Evolutionary conservation across 176 grass and related monocot species (phyloP).

Genomic region (Phoenix dactylifera): DNA sequence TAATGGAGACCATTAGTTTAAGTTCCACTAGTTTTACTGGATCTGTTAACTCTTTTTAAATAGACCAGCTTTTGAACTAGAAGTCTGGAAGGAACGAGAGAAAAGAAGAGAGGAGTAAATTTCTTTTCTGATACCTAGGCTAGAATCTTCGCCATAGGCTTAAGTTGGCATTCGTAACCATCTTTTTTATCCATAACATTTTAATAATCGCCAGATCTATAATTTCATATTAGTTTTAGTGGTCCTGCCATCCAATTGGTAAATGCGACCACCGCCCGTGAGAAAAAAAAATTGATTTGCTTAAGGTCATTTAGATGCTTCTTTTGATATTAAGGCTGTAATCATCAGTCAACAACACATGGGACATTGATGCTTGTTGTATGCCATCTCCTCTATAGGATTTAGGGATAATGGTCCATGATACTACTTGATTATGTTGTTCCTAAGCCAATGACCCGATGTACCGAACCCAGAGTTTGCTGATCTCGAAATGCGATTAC

Average conservation of each 20-base stretch:
- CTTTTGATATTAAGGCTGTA: not conserved
- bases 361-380: not conserved
- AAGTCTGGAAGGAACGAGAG: not conserved
- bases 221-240: not conserved
- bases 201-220: not conserved
- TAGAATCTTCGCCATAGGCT: not conserved
- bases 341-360: not conserved
- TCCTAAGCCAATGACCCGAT: too few species aligned
- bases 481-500: too few species aligned
- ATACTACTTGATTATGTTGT: too few species aligned
- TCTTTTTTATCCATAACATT: not conserved
- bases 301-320: not conserved
- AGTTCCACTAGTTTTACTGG: too few species aligned
- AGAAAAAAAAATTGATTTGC: not conserved
- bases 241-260: not conserved
- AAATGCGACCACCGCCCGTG: conserved; percentile 1
- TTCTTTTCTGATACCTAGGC: not conserved
- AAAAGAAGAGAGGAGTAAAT: not conserved
- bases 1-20: not conserved
- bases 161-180: not conserved
- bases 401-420: too few species aligned
- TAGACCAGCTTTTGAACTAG: not conserved
- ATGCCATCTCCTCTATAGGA: not conserved
- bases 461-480: too few species aligned
- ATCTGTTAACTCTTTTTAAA: too few species aligned